Conservation (phyloP, 1,284 basidiomycete species). For the Athelia psychrophila region DNA sequence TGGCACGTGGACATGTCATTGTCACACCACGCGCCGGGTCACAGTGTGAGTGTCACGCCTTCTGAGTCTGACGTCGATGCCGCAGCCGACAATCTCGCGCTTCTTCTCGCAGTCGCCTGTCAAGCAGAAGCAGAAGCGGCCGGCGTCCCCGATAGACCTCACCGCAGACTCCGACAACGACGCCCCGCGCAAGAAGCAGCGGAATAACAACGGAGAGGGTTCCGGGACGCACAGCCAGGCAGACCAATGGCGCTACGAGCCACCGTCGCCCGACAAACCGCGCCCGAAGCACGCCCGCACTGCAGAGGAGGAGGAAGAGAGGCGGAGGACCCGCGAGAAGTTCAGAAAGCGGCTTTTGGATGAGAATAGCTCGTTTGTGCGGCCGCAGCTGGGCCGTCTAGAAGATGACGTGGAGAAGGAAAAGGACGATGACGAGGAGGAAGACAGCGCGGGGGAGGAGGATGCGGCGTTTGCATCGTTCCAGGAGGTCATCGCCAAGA, state of each 20-base stretch:
- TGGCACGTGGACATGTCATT: neutral
- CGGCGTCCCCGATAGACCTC: conserved; percentile 49
- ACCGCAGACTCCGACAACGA: conserved; percentile 41
- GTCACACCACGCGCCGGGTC: neutral
- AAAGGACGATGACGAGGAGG: conserved; percentile 20
- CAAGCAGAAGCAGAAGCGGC: conserved; percentile 29
- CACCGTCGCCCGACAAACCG: conserved; percentile 21
- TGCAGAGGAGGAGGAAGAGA: conserved; percentile 17
- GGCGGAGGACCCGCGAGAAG: conserved; percentile 38
- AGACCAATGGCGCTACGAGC: conserved; percentile 35
- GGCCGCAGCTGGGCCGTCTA: conserved; percentile 1
- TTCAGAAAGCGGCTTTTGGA: conserved; percentile 56
- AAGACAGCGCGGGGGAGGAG: conserved; percentile 32
- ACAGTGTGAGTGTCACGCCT: too few species aligned
- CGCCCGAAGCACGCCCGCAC: conserved; percentile 15
- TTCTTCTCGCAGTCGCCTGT: conserved; percentile 42
- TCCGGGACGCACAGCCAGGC: conserved; percentile 9
- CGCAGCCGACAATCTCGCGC: conserved; percentile 50
- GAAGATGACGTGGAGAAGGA: conserved; percentile 16
- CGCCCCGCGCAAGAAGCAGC: conserved; percentile 34
- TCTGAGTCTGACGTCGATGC: too few species aligned
- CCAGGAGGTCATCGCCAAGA: conserved; percentile 43
- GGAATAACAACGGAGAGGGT: conserved; percentile 2
- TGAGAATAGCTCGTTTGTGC: conserved; percentile 35
- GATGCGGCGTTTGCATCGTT: conserved; percentile 49